Conservation (phyloP, 257 asterid species). For the Przewalskia tangutica region DNA sequence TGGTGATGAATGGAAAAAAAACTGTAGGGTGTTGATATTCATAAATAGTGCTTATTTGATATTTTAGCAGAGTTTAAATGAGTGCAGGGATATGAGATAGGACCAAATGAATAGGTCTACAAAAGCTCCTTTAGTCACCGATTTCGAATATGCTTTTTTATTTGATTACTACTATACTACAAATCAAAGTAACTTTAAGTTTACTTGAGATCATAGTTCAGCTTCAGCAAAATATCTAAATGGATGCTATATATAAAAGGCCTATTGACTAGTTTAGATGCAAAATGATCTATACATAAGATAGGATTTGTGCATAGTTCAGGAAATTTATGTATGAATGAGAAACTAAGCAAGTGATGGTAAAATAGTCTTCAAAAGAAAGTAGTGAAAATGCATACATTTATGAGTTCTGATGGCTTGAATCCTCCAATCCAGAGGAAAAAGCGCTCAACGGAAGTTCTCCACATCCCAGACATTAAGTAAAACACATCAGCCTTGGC, state of each 20-base stretch:
- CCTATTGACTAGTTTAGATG: background rate
- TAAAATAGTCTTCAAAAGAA: background rate
- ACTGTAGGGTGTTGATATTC: background rate
- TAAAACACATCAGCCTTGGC: slow-evolving; percentile 80
- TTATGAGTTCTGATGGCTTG: slow-evolving; percentile 80
- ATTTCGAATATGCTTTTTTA: background rate
- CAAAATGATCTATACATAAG: background rate
- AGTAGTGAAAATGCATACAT: slow-evolving; percentile 22
- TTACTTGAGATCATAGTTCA: background rate
- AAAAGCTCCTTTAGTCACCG: background rate
- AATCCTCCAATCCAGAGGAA: slow-evolving; percentile 98
- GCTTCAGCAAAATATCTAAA: background rate
- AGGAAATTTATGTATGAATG: background rate
- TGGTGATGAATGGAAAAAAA: background rate
- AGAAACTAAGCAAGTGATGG: background rate
- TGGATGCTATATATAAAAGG: background rate
- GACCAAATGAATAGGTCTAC: background rate
- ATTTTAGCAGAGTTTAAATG: background rate
- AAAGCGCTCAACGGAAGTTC: slow-evolving; percentile 64
- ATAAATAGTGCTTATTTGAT: background rate
- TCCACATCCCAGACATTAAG: slow-evolving; percentile 76
- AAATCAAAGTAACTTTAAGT: background rate
- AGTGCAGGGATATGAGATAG: background rate
- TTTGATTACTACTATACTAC: background rate
- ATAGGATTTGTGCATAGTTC: background rate